These are phyloP conservation scores for Trametes versicolor DNA, from an alignment of 1,284 basidiomycete species.

Conservation along the genomic window DNA sequence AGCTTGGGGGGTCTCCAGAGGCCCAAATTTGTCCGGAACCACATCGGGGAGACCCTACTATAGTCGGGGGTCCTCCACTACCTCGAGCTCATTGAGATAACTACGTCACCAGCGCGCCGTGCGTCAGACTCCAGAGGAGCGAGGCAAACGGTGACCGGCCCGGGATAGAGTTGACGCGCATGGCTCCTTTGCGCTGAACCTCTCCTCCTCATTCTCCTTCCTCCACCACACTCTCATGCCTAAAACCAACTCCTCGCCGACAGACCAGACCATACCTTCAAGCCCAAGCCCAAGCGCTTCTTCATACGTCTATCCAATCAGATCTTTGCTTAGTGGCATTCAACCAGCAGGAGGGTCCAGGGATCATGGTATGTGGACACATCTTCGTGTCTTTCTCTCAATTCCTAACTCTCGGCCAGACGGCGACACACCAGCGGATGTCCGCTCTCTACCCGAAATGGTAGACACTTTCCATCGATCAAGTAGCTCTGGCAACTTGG, in stretches of 20 bases:
- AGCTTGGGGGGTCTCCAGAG: no score
- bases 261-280: slow-evolving; percentile 1
- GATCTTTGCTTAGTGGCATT: slow-evolving; percentile 45
- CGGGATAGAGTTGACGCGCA: no score
- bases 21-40: no score
- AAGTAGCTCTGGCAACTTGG: slow-evolving; percentile 13
- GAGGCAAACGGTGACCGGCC: no score
- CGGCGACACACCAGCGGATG: slow-evolving; percentile 5
- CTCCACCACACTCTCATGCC: slow-evolving; percentile 10
- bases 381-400: slow-evolving; percentile 11
- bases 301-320: slow-evolving; percentile 46
- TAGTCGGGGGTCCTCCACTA: no score
- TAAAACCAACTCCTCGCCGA: not conserved
- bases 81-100: no score
- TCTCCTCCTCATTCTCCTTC: not conserved
- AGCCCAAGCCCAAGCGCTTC: slow-evolving; percentile 7
- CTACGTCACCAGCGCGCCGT: no score
- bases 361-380: slow-evolving; percentile 23
- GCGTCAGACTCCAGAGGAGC: no score
- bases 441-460: not conserved
- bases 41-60: no score
- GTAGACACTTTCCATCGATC: slow-evolving; percentile 11
- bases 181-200: not conserved
- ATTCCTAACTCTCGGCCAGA: slow-evolving; percentile 22
- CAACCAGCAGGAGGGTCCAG: slow-evolving; percentile 34